phyloP scores from a whole-genome alignment of 225 moss, liverwort and hornwort species.

The Pleurozium schreberi region DNA sequence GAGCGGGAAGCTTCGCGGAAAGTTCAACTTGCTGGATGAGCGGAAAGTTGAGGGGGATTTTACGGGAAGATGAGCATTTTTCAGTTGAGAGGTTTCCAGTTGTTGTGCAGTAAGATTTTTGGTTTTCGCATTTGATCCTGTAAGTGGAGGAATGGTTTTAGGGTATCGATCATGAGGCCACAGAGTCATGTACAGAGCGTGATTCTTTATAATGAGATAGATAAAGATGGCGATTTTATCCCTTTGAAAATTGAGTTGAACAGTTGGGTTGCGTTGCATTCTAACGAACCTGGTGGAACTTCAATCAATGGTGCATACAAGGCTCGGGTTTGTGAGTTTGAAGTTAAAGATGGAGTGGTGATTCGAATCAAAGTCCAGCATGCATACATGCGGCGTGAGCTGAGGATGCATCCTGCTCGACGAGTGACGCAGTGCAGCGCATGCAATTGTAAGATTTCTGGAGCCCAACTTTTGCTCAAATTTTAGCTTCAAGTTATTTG shows the following conservation, averaged over 20 bases:
- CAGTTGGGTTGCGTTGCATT: background rate
- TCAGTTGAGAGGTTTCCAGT: no score
- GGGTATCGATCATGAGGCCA: background rate
- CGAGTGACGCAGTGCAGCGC: accelerated
- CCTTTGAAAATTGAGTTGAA: background rate
- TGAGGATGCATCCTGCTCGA: background rate
- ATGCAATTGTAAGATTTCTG: background rate
- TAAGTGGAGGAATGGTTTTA: no score
- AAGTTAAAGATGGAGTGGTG: background rate
- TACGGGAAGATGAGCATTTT: no score
- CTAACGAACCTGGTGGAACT: background rate
- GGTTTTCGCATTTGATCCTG: no score
- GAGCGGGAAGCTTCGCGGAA: no score
- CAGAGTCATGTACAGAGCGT: background rate
- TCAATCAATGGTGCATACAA: background rate
- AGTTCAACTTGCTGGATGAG: no score
- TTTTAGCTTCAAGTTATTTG: background rate
- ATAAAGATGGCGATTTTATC: background rate
- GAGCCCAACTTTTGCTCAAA: background rate
- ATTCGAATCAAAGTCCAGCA: background rate
- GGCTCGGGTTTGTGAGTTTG: background rate
- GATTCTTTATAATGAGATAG: background rate
- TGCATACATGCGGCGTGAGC: background rate
- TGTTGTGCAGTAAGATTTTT: no score
- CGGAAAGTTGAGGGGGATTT: no score